Evolutionary conservation across 495 filamentous ascomycete species (phyloP).

Genomic region (Penicillium pancosmium): DNA sequence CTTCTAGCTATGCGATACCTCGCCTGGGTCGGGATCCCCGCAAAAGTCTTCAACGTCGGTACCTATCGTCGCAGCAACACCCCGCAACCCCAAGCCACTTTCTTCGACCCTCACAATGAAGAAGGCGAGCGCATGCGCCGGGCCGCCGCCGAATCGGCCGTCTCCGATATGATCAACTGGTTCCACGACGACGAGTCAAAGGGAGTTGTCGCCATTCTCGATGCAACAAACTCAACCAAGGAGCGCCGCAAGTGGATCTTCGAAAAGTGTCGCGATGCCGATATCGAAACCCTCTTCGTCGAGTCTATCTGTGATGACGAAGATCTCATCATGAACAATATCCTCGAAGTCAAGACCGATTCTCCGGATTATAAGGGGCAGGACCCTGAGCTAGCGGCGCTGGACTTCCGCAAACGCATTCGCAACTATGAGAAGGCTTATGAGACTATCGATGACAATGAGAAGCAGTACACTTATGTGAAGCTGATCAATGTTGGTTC

Average conservation of each 20-base stretch:
- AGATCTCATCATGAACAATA: conserved; percentile 93
- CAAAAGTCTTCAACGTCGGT: conserved; percentile 95
- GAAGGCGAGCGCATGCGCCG: conserved; percentile 89
- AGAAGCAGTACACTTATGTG: conserved; percentile 85
- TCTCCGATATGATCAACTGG: conserved; percentile 90
- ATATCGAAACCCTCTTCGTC: conserved; percentile 90
- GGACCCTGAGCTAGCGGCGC: conserved; percentile 85
- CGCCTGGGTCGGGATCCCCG: conserved; percentile 90
- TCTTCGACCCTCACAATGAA: conserved; percentile 86
- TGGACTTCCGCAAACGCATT: conserved; percentile 92
- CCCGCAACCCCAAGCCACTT: conserved; percentile 83
- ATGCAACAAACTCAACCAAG: conserved; percentile 95
- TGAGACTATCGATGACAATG: conserved; percentile 84
- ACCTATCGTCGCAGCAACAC: conserved; percentile 86
- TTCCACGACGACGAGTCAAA: conserved; percentile 59
- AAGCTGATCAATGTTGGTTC: conserved; percentile 96
- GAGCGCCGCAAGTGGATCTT: conserved; percentile 87
- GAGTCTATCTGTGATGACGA: conserved; percentile 96
- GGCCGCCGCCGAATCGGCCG: conserved; percentile 85
- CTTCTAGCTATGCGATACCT: conserved; percentile 86
- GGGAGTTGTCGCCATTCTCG: conserved; percentile 86
- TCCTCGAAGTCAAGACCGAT: conserved; percentile 95
- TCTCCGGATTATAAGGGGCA: conserved; percentile 93
- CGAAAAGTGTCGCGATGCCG: conserved; percentile 68
- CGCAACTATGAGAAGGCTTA: conserved; percentile 96